A percentile compares a stretch with the other conserved stretches of the same genome.
Evolutionary conservation across 331 rosid species (phyloP).

Genomic region (Quercus tomentella): DNA sequence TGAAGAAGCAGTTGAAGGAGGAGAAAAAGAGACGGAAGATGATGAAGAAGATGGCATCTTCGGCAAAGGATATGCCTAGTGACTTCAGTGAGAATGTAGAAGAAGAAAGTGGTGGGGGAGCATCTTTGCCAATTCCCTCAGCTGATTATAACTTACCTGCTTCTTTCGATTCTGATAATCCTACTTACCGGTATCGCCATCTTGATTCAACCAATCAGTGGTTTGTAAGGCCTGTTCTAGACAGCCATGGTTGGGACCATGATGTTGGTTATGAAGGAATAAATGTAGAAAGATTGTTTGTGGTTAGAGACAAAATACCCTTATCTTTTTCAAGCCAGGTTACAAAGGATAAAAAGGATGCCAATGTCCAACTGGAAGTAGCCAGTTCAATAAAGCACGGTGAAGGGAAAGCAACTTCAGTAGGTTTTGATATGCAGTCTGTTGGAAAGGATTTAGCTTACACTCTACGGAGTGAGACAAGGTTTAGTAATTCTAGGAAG

Average conservation of each 20-base stretch:
- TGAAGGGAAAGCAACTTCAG: slow-evolving; percentile 75
- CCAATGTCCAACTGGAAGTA: slow-evolving; percentile 86
- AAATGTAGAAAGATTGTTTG: slow-evolving; percentile 87
- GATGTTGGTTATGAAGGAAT: slow-evolving; percentile 97
- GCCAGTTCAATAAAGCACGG: slow-evolving; percentile 81
- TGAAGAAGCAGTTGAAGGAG: slow-evolving; percentile 91
- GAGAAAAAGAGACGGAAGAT: slow-evolving; percentile 75
- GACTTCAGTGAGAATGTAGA: slow-evolving; percentile 58
- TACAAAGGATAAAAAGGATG: slow-evolving; percentile 93
- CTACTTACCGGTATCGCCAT: slow-evolving; percentile 85
- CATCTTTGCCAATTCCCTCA: slow-evolving; percentile 90
- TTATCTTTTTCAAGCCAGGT: slow-evolving; percentile 81
- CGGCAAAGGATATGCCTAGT: slow-evolving; percentile 54
- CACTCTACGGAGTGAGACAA: slow-evolving; percentile 82
- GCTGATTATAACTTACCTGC: slow-evolving; percentile 92
- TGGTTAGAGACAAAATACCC: slow-evolving; percentile 62
- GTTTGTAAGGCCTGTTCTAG: slow-evolving; percentile 93
- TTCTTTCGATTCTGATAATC: slow-evolving; percentile 91
- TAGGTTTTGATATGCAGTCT: slow-evolving; percentile 91
- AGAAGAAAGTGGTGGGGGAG: slow-evolving; percentile 68
- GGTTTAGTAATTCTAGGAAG: slow-evolving; percentile 69
- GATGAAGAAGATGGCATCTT: slow-evolving; percentile 86
- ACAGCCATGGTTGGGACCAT: slow-evolving; percentile 98
- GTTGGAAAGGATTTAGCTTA: slow-evolving; percentile 96
- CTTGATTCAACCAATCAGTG: slow-evolving; percentile 95